These are phyloP conservation scores for Dothideomycetes sp. DNA, from an alignment of 2,329 filamentous ascomycete species.

Conservation along the genomic window DNA sequence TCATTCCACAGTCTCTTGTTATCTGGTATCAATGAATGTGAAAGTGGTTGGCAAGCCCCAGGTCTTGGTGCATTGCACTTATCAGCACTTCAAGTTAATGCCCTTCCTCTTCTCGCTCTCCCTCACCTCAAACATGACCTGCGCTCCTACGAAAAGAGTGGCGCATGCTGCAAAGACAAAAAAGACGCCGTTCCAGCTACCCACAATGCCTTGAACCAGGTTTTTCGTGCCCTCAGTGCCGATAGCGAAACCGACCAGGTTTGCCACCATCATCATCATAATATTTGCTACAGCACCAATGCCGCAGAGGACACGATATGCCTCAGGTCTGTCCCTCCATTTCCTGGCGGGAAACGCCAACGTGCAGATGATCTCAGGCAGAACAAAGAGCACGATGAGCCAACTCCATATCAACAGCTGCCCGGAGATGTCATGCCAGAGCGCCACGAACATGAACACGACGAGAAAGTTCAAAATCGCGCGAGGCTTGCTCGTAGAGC, in stretches of 20 bases:
- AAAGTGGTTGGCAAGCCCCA: too few species aligned
- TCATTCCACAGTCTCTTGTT: too few species aligned
- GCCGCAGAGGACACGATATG: slow-evolving; percentile 71
- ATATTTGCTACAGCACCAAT: slow-evolving; percentile 73
- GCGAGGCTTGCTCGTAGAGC: slow-evolving; percentile 46
- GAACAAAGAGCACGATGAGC: slow-evolving; percentile 86
- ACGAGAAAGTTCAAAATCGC: slow-evolving; percentile 66
- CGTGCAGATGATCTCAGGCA: slow-evolving; percentile 70
- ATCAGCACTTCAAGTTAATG: slow-evolving; percentile 68
- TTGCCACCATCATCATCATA: slow-evolving; percentile 91
- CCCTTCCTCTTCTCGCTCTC: slow-evolving; percentile 75
- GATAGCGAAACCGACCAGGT: slow-evolving; percentile 88
- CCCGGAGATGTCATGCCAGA: slow-evolving; percentile 96
- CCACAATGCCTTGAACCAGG: slow-evolving; percentile 64
- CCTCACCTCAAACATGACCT: slow-evolving; percentile 94
- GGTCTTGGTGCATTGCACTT: not conserved
- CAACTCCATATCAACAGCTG: slow-evolving; percentile 90
- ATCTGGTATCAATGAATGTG: too few species aligned
- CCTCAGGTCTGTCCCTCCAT: slow-evolving; percentile 58
- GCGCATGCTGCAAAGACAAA: slow-evolving; percentile 63
- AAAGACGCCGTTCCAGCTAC: slow-evolving; percentile 59
- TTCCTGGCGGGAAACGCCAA: slow-evolving; percentile 61
- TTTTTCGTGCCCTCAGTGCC: slow-evolving; percentile 77
- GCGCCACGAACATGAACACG: slow-evolving; percentile 91
- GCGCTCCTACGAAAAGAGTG: slow-evolving; percentile 73